phyloP scores from a whole-genome alignment of 768 basidiomycete genomes.

The Rhodotorula toruloides region DNA sequence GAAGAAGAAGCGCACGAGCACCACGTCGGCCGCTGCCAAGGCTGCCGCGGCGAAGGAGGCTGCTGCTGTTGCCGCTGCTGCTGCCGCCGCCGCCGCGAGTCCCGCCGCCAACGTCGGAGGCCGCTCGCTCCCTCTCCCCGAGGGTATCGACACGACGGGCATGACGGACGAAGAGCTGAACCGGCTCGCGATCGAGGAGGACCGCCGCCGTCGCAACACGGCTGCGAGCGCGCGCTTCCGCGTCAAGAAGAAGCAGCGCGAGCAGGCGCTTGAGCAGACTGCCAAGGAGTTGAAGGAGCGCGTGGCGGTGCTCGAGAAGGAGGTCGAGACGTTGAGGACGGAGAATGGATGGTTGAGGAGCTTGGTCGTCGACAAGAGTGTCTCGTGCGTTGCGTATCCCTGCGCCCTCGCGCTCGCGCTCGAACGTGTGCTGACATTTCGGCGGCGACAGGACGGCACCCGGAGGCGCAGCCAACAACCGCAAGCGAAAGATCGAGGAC shows the following conservation, averaged over 20 bases:
- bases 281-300: constrained; percentile 76
- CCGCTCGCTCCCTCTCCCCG: constrained; percentile 11
- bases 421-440: background rate
- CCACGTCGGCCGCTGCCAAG: constrained; percentile 23
- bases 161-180: constrained; percentile 33
- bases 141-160: constrained; percentile 19
- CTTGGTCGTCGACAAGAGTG: constrained; percentile 58
- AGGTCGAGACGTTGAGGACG: constrained; percentile 77
- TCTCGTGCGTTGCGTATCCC: constrained; percentile 52
- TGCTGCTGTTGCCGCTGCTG: too few species aligned
- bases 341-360: constrained; percentile 93
- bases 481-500: constrained; percentile 24
- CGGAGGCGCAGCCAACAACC: constrained; percentile 24
- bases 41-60: constrained; percentile 7
- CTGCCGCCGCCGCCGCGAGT: constrained; percentile 21
- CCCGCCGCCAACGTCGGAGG: background rate
- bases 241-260: constrained; percentile 92
- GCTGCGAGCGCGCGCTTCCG: constrained; percentile 78
- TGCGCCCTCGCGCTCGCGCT: too few species aligned
- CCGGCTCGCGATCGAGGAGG: constrained; percentile 61
- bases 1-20: constrained; percentile 36
- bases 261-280: constrained; percentile 76
- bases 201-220: constrained; percentile 89
- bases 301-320: constrained; percentile 76
- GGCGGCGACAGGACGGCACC: too few species aligned